These are phyloP conservation scores for Capsella rubella DNA, from an alignment of 441 rosid species.

Conservation along the genomic window DNA sequence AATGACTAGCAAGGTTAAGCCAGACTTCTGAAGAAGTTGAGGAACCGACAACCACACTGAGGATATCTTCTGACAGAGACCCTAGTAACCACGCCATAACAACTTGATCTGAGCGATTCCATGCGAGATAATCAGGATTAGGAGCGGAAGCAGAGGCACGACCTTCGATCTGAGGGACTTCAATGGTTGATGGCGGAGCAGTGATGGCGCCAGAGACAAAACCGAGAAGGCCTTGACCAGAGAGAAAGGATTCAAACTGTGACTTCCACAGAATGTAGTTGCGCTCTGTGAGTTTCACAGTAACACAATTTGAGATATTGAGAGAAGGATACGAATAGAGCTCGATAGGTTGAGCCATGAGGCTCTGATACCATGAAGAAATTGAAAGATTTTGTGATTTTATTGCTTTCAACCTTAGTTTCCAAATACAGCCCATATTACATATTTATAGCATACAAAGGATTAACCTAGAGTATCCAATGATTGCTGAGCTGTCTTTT, in stretches of 20 bases:
- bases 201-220: no score
- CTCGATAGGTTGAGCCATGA: background rate
- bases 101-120: background rate
- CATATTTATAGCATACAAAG: no score
- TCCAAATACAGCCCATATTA: no score
- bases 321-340: background rate
- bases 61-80: background rate
- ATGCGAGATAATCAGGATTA: background rate
- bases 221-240: background rate
- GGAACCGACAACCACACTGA: background rate
- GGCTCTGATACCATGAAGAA: no score
- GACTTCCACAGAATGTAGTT: background rate
- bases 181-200: no score
- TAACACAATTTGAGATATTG: background rate
- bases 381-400: no score
- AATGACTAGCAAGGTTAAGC: background rate
- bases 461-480: no score
- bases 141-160: background rate
- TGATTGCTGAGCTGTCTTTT: no score
- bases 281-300: background rate
- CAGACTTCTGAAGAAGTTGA: background rate
- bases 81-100: background rate
- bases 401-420: no score
- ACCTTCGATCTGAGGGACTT: no score
- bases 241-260: background rate